Evolutionary conservation across 192 early-diverging fungal genomes (phyloP).

Genomic region (Chytriomyces hyalinus): DNA sequence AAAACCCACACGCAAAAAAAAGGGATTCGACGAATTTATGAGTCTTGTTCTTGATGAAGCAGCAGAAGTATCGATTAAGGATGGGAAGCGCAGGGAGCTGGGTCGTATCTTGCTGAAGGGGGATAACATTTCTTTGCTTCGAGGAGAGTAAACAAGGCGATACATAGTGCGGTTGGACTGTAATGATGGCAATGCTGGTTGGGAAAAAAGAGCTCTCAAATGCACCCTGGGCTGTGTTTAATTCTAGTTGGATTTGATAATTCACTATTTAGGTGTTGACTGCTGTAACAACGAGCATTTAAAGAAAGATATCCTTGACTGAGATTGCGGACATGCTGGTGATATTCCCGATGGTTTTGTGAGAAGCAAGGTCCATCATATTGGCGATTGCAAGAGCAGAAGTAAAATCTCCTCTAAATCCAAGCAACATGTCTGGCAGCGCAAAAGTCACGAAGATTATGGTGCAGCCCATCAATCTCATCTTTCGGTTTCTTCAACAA

Average conservation of each 20-base stretch:
- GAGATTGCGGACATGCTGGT: too few species aligned
- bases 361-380: too few species aligned
- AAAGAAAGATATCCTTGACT: too few species aligned
- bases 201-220: too few species aligned
- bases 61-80: conserved; percentile 82
- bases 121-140: conserved; percentile 89
- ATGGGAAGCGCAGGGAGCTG: conserved; percentile 72
- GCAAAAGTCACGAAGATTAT: conserved; percentile 82
- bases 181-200: too few species aligned
- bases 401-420: background rate
- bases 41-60: conserved; percentile 92
- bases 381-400: too few species aligned
- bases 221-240: too few species aligned
- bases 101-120: conserved; percentile 95
- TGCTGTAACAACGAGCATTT: too few species aligned
- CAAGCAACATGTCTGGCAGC: conserved; percentile 13
- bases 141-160: conserved; percentile 25
- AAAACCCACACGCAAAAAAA: conserved; percentile 9
- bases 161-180: too few species aligned
- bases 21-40: conserved; percentile 99
- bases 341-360: too few species aligned
- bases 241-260: too few species aligned
- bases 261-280: too few species aligned
- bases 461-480: conserved; percentile 93
- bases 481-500: conserved; percentile 94